These are phyloP conservation scores for Trypanosoma cruzi DNA, from an alignment of 208 protist genomes.

Conservation along the genomic window DNA sequence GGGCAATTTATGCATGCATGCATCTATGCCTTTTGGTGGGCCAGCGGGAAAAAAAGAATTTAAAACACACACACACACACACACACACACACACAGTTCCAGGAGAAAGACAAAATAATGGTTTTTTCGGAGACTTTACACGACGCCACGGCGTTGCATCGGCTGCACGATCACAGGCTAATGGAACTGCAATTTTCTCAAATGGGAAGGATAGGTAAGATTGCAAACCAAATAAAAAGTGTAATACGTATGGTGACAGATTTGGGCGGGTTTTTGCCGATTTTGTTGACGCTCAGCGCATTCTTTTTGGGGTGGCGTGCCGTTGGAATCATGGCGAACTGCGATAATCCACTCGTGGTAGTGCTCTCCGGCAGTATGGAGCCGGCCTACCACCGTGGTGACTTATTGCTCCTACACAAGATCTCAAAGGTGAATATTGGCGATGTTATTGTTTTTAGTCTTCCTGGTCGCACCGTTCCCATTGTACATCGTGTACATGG, in stretches of 20 bases:
- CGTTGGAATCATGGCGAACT: slow-evolving; percentile 84
- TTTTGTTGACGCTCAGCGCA: slow-evolving; percentile 27
- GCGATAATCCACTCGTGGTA: slow-evolving; percentile 95
- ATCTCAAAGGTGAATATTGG: slow-evolving; percentile 62
- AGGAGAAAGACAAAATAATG: slow-evolving; percentile 44
- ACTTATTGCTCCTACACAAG: slow-evolving; percentile 95
- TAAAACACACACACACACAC: slow-evolving; percentile 34
- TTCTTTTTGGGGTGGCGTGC: slow-evolving; percentile 83
- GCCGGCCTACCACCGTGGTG: slow-evolving; percentile 95
- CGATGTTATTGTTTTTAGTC: slow-evolving; percentile 97
- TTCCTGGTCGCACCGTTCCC: slow-evolving; percentile 91
- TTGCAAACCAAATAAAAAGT: not conserved
- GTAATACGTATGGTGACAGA: not conserved
- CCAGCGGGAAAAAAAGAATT: slow-evolving; percentile 38
- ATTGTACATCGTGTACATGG: slow-evolving; percentile 97
- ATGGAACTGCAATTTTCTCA: not conserved
- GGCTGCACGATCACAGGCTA: not conserved
- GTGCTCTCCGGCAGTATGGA: slow-evolving; percentile 98
- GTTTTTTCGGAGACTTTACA: not conserved
- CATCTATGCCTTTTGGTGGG: too few relatives aligned
- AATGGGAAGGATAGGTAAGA: not conserved
- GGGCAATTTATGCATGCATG: too few relatives aligned
- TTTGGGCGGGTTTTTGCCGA: not conserved
- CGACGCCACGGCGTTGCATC: slow-evolving; percentile 10
- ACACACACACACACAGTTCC: too few relatives aligned